phyloP scores from a whole-genome alignment of 768 basidiomycete species.

The Amanita pseudoporphyria region DNA sequence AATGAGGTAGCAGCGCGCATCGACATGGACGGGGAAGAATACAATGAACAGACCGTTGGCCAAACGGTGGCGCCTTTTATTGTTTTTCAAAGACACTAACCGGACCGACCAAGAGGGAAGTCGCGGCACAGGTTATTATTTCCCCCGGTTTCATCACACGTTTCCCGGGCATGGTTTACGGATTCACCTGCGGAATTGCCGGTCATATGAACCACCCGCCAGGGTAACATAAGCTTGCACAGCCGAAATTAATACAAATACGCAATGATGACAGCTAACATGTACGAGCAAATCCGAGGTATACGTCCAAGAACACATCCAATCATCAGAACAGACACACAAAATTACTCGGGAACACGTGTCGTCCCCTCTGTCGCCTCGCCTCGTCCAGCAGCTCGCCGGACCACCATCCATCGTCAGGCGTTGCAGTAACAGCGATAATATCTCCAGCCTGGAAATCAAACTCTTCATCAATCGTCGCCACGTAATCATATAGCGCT shows the following conservation, averaged over 20 bases:
- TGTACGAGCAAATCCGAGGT: neutral
- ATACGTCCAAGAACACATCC: neutral
- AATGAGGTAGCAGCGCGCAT: conserved; percentile 29
- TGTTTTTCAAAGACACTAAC: neutral
- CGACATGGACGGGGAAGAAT: conserved; percentile 2
- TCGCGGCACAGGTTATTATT: neutral
- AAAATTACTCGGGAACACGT: conserved; percentile 86
- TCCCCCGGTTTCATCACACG: neutral
- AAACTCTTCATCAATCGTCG: conserved; percentile 87
- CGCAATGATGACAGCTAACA: neutral
- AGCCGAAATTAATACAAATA: too few species aligned
- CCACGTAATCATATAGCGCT: conserved; percentile 81
- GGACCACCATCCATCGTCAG: conserved; percentile 98
- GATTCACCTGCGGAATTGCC: neutral
- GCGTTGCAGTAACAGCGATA: conserved; percentile 89
- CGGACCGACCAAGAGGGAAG: too few species aligned
- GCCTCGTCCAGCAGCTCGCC: conserved; percentile 78
- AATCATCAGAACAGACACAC: conserved; percentile 58
- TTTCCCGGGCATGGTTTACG: too few species aligned
- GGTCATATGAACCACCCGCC: neutral
- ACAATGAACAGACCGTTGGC: neutral
- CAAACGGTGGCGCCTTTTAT: neutral
- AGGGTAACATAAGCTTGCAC: neutral
- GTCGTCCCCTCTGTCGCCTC: conserved; percentile 57
- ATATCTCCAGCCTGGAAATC: conserved; percentile 94